A percentile compares a stretch with the other conserved stretches of the same genome.
These are phyloP conservation scores for Phlebiopsis flavidoalba DNA, from an alignment of 768 basidiomycete species.

Conservation along the genomic window DNA sequence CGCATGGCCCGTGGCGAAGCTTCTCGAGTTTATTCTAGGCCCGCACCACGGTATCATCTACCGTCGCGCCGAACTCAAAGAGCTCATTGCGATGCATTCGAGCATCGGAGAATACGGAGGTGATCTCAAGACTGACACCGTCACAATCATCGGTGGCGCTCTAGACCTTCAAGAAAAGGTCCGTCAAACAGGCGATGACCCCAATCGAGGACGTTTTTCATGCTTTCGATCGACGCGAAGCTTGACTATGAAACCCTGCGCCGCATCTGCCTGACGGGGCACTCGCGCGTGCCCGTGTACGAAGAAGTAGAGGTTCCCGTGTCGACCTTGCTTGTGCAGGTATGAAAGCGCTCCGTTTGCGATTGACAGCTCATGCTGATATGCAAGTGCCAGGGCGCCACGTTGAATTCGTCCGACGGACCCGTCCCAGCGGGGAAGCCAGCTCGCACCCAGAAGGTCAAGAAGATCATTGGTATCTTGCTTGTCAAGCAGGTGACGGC, in stretches of 20 bases:
- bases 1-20: slow-evolving; percentile 82
- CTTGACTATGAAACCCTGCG: slow-evolving; percentile 79
- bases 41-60: slow-evolving; percentile 91
- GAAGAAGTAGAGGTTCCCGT: slow-evolving; percentile 73
- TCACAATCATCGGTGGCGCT: slow-evolving; percentile 85
- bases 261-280: slow-evolving; percentile 74
- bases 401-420: background rate
- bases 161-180: slow-evolving; percentile 83
- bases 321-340: slow-evolving; percentile 13
- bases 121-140: slow-evolving; percentile 81
- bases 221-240: slow-evolving; percentile 80
- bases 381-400: background rate
- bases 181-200: slow-evolving; percentile 61
- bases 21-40: slow-evolving; percentile 64
- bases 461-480: slow-evolving; percentile 82
- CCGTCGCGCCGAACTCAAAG: slow-evolving; percentile 76
- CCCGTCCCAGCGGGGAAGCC: background rate
- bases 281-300: slow-evolving; percentile 81
- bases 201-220: slow-evolving; percentile 76
- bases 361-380: slow-evolving; percentile 8
- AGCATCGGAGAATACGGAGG: slow-evolving; percentile 70
- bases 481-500: slow-evolving; percentile 67
- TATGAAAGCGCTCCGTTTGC: background rate
- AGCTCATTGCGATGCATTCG: slow-evolving; percentile 86
- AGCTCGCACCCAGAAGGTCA: slow-evolving; percentile 44